These are phyloP conservation scores for Fonsecaea nubica DNA, from an alignment of 2,329 filamentous ascomycete species.

Conservation along the genomic window DNA sequence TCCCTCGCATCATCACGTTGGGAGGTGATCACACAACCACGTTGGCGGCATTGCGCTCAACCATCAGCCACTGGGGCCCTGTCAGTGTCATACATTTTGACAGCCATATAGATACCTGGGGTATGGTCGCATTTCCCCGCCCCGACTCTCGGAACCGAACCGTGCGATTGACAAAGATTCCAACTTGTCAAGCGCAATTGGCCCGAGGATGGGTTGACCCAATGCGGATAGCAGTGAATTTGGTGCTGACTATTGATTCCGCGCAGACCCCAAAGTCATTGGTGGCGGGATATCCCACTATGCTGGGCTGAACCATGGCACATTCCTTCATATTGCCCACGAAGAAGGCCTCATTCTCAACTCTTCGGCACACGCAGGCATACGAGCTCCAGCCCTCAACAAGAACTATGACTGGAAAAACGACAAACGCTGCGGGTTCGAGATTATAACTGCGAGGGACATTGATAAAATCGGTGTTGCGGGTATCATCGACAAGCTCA, in stretches of 20 bases:
- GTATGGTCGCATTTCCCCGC: not conserved
- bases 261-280: slow-evolving; percentile 56
- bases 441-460: slow-evolving; percentile 60
- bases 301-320: slow-evolving; percentile 64
- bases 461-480: slow-evolving; percentile 58
- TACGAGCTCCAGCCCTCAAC: slow-evolving; percentile 59
- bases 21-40: slow-evolving; percentile 66
- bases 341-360: slow-evolving; percentile 64
- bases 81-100: slow-evolving; percentile 67
- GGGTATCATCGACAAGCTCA: slow-evolving; percentile 58
- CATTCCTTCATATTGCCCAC: slow-evolving; percentile 63
- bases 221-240: not conserved
- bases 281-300: slow-evolving; percentile 60
- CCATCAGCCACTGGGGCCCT: slow-evolving; percentile 56
- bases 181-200: not conserved
- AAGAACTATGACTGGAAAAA: slow-evolving; percentile 59
- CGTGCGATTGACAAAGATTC: not conserved
- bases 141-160: not conserved
- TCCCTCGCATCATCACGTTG: slow-evolving; percentile 60
- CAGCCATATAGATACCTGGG: slow-evolving; percentile 62
- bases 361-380: slow-evolving; percentile 63
- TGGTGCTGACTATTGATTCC: slow-evolving; percentile 32
- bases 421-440: slow-evolving; percentile 61
- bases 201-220: not conserved
- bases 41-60: slow-evolving; percentile 59